phyloP scores from a whole-genome alignment of 1,139 yeast genomes.

The Saccharomycopsis hybrid region DNA sequence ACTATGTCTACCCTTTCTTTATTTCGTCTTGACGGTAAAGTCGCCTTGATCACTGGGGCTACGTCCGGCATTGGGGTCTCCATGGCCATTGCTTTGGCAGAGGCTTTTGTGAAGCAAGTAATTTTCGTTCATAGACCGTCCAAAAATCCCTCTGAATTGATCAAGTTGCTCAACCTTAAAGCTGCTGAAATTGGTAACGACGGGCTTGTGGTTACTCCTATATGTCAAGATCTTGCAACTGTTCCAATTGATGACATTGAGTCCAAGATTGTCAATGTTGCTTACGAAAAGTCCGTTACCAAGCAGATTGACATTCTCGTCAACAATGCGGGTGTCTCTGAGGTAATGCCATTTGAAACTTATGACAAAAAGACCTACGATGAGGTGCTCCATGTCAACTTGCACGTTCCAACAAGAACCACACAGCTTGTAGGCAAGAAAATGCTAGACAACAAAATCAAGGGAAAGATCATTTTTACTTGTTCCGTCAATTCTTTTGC shows the following conservation, averaged over 20 bases:
- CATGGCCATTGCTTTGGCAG: constrained; percentile 37
- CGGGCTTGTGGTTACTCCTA: constrained; percentile 3
- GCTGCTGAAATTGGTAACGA: constrained; percentile 4
- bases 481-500: constrained; percentile 45
- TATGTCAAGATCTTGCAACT: constrained; percentile 8
- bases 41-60: constrained; percentile 37
- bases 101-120: constrained; percentile 36
- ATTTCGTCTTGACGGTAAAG: constrained; percentile 26
- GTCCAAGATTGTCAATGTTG: constrained; percentile 3
- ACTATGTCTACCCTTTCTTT: constrained; percentile 3
- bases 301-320: constrained; percentile 37
- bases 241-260: constrained; percentile 9
- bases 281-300: constrained; percentile 12
- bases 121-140: constrained; percentile 29
- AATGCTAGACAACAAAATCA: constrained; percentile 40
- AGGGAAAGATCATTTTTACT: constrained; percentile 59
- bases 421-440: constrained; percentile 41
- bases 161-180: constrained; percentile 21
- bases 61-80: constrained; percentile 40
- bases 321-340: constrained; percentile 47
- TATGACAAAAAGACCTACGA: constrained; percentile 37
- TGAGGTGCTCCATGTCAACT: constrained; percentile 42
- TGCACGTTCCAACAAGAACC: constrained; percentile 40
- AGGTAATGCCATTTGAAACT: constrained; percentile 32
- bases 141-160: constrained; percentile 26